phyloP scores from a whole-genome alignment of 139 green algal genomes.

The Microglena sp. region DNA sequence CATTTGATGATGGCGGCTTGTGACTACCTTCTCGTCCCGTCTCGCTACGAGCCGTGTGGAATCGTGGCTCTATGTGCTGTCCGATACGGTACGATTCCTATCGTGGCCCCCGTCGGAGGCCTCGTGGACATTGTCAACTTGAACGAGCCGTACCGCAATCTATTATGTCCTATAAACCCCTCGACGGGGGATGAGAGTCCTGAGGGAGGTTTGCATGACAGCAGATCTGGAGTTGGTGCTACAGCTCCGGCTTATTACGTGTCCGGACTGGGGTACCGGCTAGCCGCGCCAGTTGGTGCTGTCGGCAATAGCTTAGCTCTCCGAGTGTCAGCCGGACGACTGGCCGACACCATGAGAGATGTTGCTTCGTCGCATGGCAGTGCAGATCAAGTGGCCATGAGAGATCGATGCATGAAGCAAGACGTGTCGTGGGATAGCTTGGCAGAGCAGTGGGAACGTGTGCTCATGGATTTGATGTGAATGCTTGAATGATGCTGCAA shows the following conservation, averaged over 20 bases:
- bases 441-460: constrained; percentile 47
- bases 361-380: neutral
- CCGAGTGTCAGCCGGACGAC: neutral
- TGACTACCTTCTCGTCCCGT: constrained; percentile 73
- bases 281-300: neutral
- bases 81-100: constrained; percentile 66
- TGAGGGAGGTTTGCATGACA: neutral
- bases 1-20: constrained; percentile 64
- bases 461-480: constrained; percentile 20
- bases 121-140: constrained; percentile 55
- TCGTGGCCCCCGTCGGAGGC: constrained; percentile 58
- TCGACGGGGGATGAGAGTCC: neutral
- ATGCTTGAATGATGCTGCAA: neutral
- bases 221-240: neutral
- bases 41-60: constrained; percentile 70
- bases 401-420: constrained; percentile 35
- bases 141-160: neutral
- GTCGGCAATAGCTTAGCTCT: neutral
- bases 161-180: no score
- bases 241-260: neutral
- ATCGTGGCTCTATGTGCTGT: constrained; percentile 64
- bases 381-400: constrained; percentile 8
- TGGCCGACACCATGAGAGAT: neutral
- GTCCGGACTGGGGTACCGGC: neutral
- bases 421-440: constrained; percentile 61